These are phyloP conservation scores for Periconia sp. DNA, from an alignment of 2,329 filamentous ascomycete species.

Conservation along the genomic window DNA sequence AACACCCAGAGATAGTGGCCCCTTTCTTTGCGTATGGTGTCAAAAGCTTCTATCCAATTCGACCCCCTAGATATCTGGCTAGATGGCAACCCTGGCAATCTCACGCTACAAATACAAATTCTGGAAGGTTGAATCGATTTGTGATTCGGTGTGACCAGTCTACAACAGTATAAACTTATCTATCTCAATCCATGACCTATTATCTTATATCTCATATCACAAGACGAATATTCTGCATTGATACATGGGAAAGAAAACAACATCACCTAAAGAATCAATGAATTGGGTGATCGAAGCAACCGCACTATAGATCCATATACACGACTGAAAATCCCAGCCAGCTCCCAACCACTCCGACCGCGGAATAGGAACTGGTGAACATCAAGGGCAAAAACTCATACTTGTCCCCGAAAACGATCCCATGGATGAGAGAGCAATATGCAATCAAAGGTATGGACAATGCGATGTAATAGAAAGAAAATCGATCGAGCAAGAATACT, in stretches of 20 bases:
- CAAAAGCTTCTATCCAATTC: background rate
- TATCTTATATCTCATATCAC: background rate
- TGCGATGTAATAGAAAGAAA: slow-evolving; percentile 85
- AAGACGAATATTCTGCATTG: background rate
- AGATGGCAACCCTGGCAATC: too few species aligned
- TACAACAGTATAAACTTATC: background rate
- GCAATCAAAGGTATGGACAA: slow-evolving; percentile 85
- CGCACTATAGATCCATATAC: slow-evolving; percentile 62
- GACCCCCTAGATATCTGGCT: background rate
- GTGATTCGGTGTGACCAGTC: background rate
- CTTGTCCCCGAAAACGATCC: slow-evolving; percentile 75
- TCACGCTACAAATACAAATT: too few species aligned
- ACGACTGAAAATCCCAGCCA: slow-evolving; percentile 95
- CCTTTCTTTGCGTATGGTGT: background rate
- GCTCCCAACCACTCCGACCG: slow-evolving; percentile 91
- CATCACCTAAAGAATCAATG: background rate
- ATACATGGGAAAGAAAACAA: background rate
- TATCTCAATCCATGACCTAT: background rate
- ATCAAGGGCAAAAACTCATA: slow-evolving; percentile 94
- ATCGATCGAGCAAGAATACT: slow-evolving; percentile 87
- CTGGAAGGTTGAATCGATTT: too few species aligned
- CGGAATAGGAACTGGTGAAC: slow-evolving; percentile 94
- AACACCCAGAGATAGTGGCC: background rate
- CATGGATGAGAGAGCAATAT: slow-evolving; percentile 85
- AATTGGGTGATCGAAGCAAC: background rate